phyloP scores from a whole-genome alignment of 331 rosid genomes.

The Quercus lobata region DNA sequence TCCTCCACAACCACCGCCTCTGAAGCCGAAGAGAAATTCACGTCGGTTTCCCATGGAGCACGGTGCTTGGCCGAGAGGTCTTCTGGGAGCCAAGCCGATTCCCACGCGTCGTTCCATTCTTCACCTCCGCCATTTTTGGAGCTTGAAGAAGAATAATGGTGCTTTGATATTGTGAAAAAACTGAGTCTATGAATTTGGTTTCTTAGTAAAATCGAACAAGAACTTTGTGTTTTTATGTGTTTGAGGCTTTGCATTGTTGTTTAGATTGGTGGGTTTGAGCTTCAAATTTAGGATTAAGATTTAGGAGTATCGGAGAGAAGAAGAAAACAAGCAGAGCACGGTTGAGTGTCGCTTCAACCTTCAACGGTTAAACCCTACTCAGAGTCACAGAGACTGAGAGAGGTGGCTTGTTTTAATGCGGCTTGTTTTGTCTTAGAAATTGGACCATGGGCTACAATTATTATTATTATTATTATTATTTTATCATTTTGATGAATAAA shows the following conservation, averaged over 20 bases:
- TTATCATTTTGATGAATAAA: too few relatives aligned
- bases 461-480: too few relatives aligned
- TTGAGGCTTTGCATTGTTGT: conserved; percentile 45
- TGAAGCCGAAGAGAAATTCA: conserved; percentile 56
- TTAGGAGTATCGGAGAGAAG: neutral
- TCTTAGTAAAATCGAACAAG: neutral
- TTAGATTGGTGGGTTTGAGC: neutral
- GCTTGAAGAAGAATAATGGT: conserved; percentile 11
- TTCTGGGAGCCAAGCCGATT: conserved; percentile 93
- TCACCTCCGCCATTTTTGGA: conserved; percentile 58
- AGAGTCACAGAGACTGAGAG: too few relatives aligned
- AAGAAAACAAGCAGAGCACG: neutral
- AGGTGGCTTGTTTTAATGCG: too few relatives aligned
- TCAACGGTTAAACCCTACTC: too few relatives aligned
- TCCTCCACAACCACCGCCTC: conserved; percentile 39
- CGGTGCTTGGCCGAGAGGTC: conserved; percentile 51
- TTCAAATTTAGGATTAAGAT: neutral
- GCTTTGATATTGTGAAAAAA: neutral
- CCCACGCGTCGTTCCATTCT: conserved; percentile 97
- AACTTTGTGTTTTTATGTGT: conserved; percentile 16
- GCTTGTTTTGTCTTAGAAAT: too few relatives aligned
- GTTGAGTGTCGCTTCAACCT: too few relatives aligned
- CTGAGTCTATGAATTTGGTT: conserved; percentile 15
- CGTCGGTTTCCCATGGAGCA: conserved; percentile 90
- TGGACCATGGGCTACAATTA: too few relatives aligned